Evolutionary conservation across 768 basidiomycete genomes (phyloP), one percentile per base, ranked within the genome.

Genomic region (Boletellus sp.): DNA sequence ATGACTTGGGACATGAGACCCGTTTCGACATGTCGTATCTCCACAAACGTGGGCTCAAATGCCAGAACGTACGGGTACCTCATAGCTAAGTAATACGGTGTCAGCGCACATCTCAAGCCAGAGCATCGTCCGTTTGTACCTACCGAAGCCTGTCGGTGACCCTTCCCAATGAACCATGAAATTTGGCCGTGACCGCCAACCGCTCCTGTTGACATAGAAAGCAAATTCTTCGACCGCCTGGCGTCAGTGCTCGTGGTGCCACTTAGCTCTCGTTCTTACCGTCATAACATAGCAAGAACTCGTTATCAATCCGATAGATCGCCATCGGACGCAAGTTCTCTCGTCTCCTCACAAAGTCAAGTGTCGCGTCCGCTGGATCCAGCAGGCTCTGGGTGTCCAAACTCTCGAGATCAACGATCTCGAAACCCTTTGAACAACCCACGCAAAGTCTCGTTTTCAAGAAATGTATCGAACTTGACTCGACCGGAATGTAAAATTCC

Each of bases 91-190:
- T 41, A 47, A 39, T 28, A 23, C 17, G 26, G 6, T 19, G 22
- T 63, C 31, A 62, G 49, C 31, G 38, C 13, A 22, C 10, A 12
- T 36, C 22, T 4, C 34, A 54, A 42, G 19, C 28, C 13, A 45
- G 17, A 34, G n/a, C 23, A 23, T 20, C 36, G 16, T 34, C 20
- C 17, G 32, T 28, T 26, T 23, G n/a, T 3, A 72, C 90, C 62
- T 66, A 96, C 95, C 96, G 62, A 99, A 98, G 33, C 88, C 87
- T 6, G 91, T 90, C 0, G 96, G 96, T 38, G 76, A 77, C 9
- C 96, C 96, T 69, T 98, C 95, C 96, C 96, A 99, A 55, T 90
- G 79, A 13, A 98, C 90, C 79, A 94, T 90, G 75, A 97, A 98
- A 50, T 91, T 85, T 54, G 82, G 87, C 45, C 90, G 76, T 42